Conservation (phyloP, 176 grass and related monocot species). For the Triticum dicoccoides region DNA sequence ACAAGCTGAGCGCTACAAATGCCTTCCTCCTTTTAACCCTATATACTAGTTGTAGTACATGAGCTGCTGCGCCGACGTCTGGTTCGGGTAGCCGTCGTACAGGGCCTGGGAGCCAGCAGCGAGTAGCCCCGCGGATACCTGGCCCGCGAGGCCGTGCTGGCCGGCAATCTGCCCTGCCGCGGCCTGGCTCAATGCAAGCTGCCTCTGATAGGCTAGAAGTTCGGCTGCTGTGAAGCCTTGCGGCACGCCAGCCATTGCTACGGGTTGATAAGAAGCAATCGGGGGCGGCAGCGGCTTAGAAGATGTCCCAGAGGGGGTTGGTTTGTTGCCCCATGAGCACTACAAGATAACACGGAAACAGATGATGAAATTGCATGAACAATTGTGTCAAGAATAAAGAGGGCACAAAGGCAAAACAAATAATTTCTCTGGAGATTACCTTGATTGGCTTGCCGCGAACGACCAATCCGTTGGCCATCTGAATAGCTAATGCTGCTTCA, state of each 20-base stretch:
- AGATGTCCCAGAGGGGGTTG: slow-evolving; percentile 60
- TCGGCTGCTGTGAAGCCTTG: slow-evolving; percentile 62
- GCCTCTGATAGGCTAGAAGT: slow-evolving; percentile 72
- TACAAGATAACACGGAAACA: slow-evolving; percentile 16
- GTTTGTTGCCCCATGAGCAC: slow-evolving; percentile 90
- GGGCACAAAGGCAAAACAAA: not conserved
- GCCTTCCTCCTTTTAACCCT: slow-evolving; percentile 38
- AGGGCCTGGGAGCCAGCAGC: slow-evolving; percentile 58
- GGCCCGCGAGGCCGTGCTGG: slow-evolving; percentile 62
- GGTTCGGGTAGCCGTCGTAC: slow-evolving; percentile 64
- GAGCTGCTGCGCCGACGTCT: slow-evolving; percentile 71
- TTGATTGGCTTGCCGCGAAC: slow-evolving; percentile 70
- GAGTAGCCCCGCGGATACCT: slow-evolving; percentile 65
- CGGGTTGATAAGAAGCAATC: slow-evolving; percentile 47
- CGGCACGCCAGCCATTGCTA: slow-evolving; percentile 54
- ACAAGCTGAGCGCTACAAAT: slow-evolving; percentile 56
- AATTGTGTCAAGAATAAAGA: not conserved
- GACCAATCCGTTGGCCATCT: slow-evolving; percentile 75
- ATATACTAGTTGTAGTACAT: slow-evolving; percentile 78
- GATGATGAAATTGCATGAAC: slow-evolving; percentile 5
- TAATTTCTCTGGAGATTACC: slow-evolving; percentile 34
- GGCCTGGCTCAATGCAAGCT: slow-evolving; percentile 64
- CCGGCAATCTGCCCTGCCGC: slow-evolving; percentile 55
- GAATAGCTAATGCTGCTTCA: slow-evolving; percentile 76
- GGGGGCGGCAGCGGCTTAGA: slow-evolving; percentile 75